phyloP scores from a whole-genome alignment of 495 filamentous ascomycete genomes.

The Xylaria longipes region DNA sequence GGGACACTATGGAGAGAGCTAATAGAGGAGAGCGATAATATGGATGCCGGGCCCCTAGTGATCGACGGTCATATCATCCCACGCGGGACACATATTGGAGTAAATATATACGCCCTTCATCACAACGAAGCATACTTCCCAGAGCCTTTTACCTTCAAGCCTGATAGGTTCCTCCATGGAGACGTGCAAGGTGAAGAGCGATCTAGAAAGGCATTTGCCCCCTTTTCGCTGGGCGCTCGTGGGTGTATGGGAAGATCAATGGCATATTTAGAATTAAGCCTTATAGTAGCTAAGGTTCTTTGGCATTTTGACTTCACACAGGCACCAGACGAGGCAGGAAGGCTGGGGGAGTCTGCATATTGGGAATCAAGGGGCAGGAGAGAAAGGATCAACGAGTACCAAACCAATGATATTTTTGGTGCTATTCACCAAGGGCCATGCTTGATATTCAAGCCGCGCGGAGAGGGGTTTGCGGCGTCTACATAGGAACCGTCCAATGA shows the following conservation, averaged over 20 bases:
- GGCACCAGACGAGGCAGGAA: not conserved
- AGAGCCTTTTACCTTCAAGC: slow-evolving; percentile 32
- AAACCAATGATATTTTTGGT: not conserved
- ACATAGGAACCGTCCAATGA: too few species aligned
- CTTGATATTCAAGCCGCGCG: not conserved
- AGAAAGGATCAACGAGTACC: not conserved
- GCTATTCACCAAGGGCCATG: not conserved
- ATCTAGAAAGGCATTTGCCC: slow-evolving; percentile 53
- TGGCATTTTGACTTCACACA: not conserved
- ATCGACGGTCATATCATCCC: slow-evolving; percentile 58
- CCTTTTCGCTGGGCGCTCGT: slow-evolving; percentile 63
- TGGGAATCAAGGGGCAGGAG: not conserved
- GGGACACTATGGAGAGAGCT: slow-evolving; percentile 53
- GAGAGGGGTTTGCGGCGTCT: not conserved
- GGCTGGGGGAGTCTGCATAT: not conserved
- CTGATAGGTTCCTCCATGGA: slow-evolving; percentile 47
- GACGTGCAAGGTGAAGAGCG: slow-evolving; percentile 2
- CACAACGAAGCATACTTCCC: slow-evolving; percentile 45
- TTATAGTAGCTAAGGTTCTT: slow-evolving; percentile 52
- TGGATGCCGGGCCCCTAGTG: slow-evolving; percentile 46
- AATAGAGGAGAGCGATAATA: not conserved
- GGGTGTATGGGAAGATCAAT: slow-evolving; percentile 65
- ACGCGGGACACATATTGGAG: slow-evolving; percentile 57
- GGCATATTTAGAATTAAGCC: slow-evolving; percentile 60
- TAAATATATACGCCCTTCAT: slow-evolving; percentile 61